Conservation (phyloP, 176 grass and related monocot species). For the Eremochloa ophiuroides region DNA sequence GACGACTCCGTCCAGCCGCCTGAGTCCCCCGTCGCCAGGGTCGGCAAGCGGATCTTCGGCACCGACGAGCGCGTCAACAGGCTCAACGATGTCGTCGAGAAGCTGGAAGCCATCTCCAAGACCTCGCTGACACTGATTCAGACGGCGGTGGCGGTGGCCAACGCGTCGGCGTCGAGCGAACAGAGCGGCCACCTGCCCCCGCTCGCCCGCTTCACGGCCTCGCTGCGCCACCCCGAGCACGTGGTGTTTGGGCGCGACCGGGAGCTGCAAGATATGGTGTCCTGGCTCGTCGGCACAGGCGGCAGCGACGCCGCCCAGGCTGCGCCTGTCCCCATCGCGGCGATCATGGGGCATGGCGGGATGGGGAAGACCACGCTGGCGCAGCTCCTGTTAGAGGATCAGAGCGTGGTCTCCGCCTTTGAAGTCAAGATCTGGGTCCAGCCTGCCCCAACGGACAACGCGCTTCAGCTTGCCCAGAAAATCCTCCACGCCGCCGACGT, state of each 20-base stretch:
- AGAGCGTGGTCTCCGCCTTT: not conserved
- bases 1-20: not conserved
- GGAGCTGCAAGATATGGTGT: conserved; percentile 18
- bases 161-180: not conserved
- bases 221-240: not conserved
- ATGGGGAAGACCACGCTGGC: conserved; percentile 51
- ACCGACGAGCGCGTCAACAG: conserved; percentile 27
- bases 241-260: conserved; percentile 32
- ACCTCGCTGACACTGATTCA: not conserved
- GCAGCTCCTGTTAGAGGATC: not conserved
- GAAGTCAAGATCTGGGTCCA: conserved; percentile 28
- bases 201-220: not conserved
- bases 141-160: not conserved
- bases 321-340: conserved; percentile 10
- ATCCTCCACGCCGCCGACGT: conserved; percentile 1
- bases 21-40: not conserved
- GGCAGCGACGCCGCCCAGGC: not conserved
- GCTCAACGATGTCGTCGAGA: conserved; percentile 31
- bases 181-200: not conserved
- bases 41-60: conserved; percentile 4
- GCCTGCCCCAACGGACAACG: not conserved
- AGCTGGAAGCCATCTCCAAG: not conserved
- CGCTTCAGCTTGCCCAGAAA: conserved; percentile 16
- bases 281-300: conserved; percentile 4
- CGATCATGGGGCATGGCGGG: conserved; percentile 28